Base-by-base conservation (phyloP, 495 filamentous ascomycete species). In the Daldinia caldariorum region DNA sequence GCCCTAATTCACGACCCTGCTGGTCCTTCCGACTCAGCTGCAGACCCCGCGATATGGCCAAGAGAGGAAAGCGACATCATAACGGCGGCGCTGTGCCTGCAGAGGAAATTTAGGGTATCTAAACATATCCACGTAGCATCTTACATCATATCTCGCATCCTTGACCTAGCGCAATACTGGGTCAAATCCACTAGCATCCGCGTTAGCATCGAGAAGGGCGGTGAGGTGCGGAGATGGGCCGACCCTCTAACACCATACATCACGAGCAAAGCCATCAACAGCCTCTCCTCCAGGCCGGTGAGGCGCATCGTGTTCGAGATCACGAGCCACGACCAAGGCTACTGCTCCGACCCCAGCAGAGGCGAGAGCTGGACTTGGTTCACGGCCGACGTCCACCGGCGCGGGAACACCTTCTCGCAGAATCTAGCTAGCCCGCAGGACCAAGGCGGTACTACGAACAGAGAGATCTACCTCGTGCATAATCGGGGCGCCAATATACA, bases 111-210 rank as follows among this genome's bases (percentile, higher is more conserved):
- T 2, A 22, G 43, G 18, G 18, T 9, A 47, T 47, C 43, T 12
- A 13, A 47, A 22, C 20, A 22, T 3, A 47, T 20, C 6, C 43
- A 38, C 22, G 37, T 14, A 0, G 9, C 38, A 6, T 41, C 63
- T 22, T 41, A 34, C 16, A 57, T 73, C 16, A 37, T 49, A 35
- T 59, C 58, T 10, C 57, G 39, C 6, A 73, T 73, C 53, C 58
- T 73, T 2, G 71, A 73, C 32, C 35, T 70, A n/a, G 71, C 71
- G n/a, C 49, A 63, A 14, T 73, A 73, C 35, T 73, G 71, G 71
- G 47, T 61, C 22, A 59, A 57, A 20, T 63, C 71, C n/a, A 73
- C 58, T 37, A 67, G 58, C 12, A 39, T 56, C 22, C 45, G 67
- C 59, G 60, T 73, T 29, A 65, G 67, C 29, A 45, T 73, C 31